Conservation (phyloP, 2,329 filamentous ascomycete species). For the Penicillium sp. region DNA sequence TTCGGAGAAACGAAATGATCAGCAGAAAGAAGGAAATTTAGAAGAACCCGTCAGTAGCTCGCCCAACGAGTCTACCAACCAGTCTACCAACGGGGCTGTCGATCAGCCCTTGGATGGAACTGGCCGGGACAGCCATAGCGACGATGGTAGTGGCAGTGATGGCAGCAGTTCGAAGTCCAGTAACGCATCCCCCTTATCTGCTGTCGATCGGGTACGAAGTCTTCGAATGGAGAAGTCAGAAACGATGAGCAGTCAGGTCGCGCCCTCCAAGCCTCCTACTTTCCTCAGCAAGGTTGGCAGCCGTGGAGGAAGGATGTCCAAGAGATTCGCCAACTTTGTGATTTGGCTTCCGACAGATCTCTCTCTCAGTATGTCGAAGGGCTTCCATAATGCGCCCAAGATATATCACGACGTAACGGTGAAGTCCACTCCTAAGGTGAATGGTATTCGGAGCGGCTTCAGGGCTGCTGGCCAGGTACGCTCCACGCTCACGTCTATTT, state of each 20-base stretch:
- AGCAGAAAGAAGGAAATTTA: not conserved
- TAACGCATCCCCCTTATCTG: not conserved
- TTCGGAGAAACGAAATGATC: not conserved
- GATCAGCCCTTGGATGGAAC: not conserved
- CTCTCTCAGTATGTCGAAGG: slow-evolving; percentile 73
- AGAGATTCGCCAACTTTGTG: slow-evolving; percentile 66
- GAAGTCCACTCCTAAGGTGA: slow-evolving; percentile 70
- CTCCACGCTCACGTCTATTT: not conserved
- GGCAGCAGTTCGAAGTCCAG: not conserved
- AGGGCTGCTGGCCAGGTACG: slow-evolving; percentile 58
- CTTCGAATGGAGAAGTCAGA: slow-evolving; percentile 9
- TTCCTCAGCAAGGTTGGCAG: slow-evolving; percentile 8
- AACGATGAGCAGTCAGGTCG: slow-evolving; percentile 10
- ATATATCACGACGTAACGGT: slow-evolving; percentile 82
- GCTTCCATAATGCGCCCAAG: slow-evolving; percentile 80
- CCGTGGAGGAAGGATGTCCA: slow-evolving; percentile 46
- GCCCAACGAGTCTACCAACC: not conserved
- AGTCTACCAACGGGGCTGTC: not conserved
- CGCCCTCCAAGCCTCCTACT: not conserved
- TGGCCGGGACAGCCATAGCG: not conserved
- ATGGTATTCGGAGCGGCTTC: slow-evolving; percentile 69
- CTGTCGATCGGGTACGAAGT: slow-evolving; percentile 1
- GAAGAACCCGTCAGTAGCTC: not conserved
- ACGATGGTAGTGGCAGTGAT: not conserved
- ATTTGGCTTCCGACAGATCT: slow-evolving; percentile 82